A percentile compares a stretch with the other conserved stretches of the same genome.
phyloP scores from a whole-genome alignment of 345 rosid species.

The Moricandia arvensis region DNA sequence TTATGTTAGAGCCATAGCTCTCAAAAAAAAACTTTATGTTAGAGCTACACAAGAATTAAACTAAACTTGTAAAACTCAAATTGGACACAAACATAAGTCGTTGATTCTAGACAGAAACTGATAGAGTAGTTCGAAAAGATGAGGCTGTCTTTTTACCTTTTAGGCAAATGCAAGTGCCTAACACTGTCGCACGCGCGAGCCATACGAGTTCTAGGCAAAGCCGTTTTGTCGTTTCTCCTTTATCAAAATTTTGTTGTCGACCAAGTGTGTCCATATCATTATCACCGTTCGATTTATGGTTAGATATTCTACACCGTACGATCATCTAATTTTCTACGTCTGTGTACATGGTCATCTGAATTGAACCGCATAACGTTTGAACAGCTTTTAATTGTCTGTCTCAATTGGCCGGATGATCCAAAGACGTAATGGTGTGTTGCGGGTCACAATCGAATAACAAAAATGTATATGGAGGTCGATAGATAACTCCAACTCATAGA shows the following conservation, averaged over 20 bases:
- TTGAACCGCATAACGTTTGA: constrained; percentile 14
- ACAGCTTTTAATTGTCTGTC: constrained; percentile 10
- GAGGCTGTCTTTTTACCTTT: constrained; percentile 29
- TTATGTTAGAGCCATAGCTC: not conserved
- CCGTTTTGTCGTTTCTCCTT: constrained; percentile 25
- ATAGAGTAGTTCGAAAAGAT: constrained; percentile 21
- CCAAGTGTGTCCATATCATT: not conserved
- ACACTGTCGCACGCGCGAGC: constrained; percentile 34
- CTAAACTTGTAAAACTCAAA: constrained; percentile 31
- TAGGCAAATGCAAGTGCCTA: constrained; percentile 31
- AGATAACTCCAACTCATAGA: constrained; percentile 33
- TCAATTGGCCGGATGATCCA: constrained; percentile 7
- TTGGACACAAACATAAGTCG: constrained; percentile 29
- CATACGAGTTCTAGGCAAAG: constrained; percentile 6
- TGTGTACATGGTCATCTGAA: constrained; percentile 13
- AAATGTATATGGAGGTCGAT: constrained; percentile 33
- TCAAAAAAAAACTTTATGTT: not conserved
- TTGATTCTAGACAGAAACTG: constrained; percentile 25
- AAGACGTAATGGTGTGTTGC: constrained; percentile 22
- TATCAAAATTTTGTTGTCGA: constrained; percentile 12
- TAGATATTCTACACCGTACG: constrained; percentile 8
- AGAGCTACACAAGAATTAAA: not conserved
- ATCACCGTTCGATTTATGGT: constrained; percentile 11
- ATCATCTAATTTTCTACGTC: constrained; percentile 4
- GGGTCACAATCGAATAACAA: constrained; percentile 32